Percentiles rank a stretch among this genome's conserved stretches.
Conservation (phyloP, 148 eudicot genomes). For the Amaranthus cruentus region DNA sequence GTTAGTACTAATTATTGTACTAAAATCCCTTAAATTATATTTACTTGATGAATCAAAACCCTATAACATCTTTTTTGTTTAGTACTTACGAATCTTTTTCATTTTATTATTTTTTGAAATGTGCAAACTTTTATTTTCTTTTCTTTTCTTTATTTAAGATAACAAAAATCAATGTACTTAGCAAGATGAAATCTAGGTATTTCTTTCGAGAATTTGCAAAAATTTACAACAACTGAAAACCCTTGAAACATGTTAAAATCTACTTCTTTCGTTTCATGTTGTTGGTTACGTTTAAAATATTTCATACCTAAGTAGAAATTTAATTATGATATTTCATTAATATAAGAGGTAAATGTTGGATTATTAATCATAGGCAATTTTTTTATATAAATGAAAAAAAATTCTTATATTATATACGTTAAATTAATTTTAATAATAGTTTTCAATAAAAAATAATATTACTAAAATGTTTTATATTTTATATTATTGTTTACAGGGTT, state of each 20-base stretch:
- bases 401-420: too few species aligned
- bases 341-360: too few species aligned
- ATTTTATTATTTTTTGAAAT: not conserved
- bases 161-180: not conserved
- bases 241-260: not conserved
- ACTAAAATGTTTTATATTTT: too few species aligned
- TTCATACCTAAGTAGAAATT: too few species aligned
- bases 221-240: not conserved
- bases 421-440: too few species aligned
- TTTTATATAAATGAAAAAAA: too few species aligned
- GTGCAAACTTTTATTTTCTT: not conserved
- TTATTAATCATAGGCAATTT: too few species aligned
- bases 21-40: not conserved
- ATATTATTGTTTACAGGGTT: too few species aligned
- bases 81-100: not conserved
- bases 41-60: not conserved
- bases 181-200: slow-evolving; percentile 16
- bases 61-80: slow-evolving; percentile 3
- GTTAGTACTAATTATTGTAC: slow-evolving; percentile 11
- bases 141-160: not conserved
- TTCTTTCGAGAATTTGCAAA: slow-evolving; percentile 1
- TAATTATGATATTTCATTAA: too few species aligned
- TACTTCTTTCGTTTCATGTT: too few species aligned
- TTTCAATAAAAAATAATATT: too few species aligned
- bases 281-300: too few species aligned